Base-by-base conservation (phyloP, 2,329 filamentous ascomycete genomes). In the Phaeosphaeria sp. region DNA sequence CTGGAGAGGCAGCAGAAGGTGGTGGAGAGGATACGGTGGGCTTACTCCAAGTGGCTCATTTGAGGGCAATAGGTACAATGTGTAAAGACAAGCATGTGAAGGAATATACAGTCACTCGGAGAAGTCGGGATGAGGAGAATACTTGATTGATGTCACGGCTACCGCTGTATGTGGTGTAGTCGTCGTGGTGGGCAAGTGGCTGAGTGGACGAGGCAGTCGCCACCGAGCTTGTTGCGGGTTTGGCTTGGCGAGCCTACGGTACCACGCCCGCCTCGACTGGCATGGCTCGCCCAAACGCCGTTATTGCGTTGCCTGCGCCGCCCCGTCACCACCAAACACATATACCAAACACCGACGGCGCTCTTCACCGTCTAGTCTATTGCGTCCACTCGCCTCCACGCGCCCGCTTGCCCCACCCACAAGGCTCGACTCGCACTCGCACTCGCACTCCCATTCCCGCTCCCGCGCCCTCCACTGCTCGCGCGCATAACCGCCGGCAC, bases 11-110 rank as follows among this genome's bases (percentile, higher is more conserved):
- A 98, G 80, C 84, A 89, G 58, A 89, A 87, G 73, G 90, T 94
- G 44, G 80, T 97, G 53, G 87, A 93, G 67, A 85, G 95, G 58
- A 92, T 98, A 66, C 85, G 91, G 62, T 98, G 95, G 94, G 90
- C 90, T 3, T 98, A 97, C 81, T 87, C 87, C 1, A 89, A 89
- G 73, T 97, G 90, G 90, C 76, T 83, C 47, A 71, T 65, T 10
- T 73, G n/a, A n/a, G n/a, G n/a, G n/a, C n/a, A n/a, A n/a, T n/a
- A n/a, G n/a, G n/a, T n/a, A n/a, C n/a, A n/a, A n/a, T n/a, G n/a
- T n/a, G n/a, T n/a, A n/a, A n/a, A n/a, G n/a, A n/a, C 36, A 25
- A 33, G 25, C 23, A 30, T n/a, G 13, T 39, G 36, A 39, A 39
- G 13, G 15, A 6, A 36, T 36, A 9, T 22, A 20, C 7, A 39